These are phyloP conservation scores for Lepidopterella palustris DNA, from an alignment of 495 filamentous ascomycete species.

Conservation along the genomic window DNA sequence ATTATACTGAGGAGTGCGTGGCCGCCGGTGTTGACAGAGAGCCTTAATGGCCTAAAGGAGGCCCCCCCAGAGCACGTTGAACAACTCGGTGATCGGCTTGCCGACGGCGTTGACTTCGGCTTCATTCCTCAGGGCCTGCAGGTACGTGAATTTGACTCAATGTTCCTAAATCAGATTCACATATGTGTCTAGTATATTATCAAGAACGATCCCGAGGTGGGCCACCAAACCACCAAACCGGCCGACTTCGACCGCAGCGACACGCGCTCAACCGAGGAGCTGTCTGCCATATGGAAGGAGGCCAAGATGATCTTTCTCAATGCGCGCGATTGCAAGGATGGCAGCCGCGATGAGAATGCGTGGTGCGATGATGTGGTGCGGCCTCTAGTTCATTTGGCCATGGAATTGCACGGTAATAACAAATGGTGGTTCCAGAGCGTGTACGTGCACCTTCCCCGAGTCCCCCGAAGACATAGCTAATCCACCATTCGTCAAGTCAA, in stretches of 20 bases:
- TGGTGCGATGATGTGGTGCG: conserved; percentile 18
- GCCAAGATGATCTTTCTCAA: conserved; percentile 18
- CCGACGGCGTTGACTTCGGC: conserved; percentile 14
- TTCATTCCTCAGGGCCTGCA: conserved; percentile 17
- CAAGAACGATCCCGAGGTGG: conserved; percentile 10
- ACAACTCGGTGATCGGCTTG: conserved; percentile 16
- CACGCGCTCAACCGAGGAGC: conserved; percentile 10
- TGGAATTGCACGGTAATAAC: conserved; percentile 12
- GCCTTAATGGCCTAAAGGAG: conserved; percentile 13
- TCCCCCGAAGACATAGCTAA: conserved; percentile 13
- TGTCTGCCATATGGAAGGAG: conserved; percentile 6
- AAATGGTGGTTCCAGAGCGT: conserved; percentile 18
- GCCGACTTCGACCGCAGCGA: conserved; percentile 10
- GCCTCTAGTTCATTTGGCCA: conserved; percentile 16
- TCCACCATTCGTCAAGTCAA: background rate
- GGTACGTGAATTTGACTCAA: conserved; percentile 7
- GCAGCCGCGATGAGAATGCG: conserved; percentile 18
- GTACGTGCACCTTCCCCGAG: conserved; percentile 4
- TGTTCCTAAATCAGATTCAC: conserved; percentile 9
- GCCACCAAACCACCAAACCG: conserved; percentile 17
- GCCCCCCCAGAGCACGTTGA: conserved; percentile 5
- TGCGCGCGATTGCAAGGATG: conserved; percentile 14
- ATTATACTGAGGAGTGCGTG: conserved; percentile 3
- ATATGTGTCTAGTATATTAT: conserved; percentile 11
- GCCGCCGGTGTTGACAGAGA: background rate